Conservation (phyloP, 1,139 yeast genomes). For the Saccharomyces hybrid region DNA sequence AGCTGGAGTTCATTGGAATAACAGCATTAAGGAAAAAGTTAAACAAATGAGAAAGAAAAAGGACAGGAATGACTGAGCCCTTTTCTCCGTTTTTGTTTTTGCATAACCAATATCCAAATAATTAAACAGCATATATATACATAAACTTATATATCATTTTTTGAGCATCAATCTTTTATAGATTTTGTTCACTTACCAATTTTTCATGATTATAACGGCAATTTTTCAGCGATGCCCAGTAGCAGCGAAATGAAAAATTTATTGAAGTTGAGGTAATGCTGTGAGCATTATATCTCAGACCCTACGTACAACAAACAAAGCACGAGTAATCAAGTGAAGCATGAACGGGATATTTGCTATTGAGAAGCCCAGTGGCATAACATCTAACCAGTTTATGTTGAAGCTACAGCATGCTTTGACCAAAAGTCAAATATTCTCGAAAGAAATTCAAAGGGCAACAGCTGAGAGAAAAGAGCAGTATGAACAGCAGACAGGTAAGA, state of each 20-base stretch:
- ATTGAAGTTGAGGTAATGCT: not conserved
- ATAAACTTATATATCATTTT: not conserved
- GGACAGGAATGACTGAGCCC: constrained; percentile 7
- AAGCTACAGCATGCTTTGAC: constrained; percentile 59
- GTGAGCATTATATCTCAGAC: not conserved
- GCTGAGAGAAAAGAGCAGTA: constrained; percentile 43
- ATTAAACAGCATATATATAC: not conserved
- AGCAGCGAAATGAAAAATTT: constrained; percentile 2
- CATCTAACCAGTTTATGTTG: constrained; percentile 67
- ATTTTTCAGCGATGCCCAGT: not conserved
- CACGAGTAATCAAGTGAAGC: not conserved
- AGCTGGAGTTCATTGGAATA: constrained; percentile 38
- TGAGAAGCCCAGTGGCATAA: constrained; percentile 76
- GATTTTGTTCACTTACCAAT: not conserved
- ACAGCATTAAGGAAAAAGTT: constrained; percentile 34
- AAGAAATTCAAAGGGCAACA: constrained; percentile 45
- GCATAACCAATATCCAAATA: not conserved
- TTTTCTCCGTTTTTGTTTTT: not conserved
- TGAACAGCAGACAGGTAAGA: constrained; percentile 36
- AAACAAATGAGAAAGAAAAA: constrained; percentile 30
- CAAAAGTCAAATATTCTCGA: constrained; percentile 50
- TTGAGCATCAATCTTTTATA: not conserved
- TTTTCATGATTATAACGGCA: not conserved
- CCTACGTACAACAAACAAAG: not conserved
- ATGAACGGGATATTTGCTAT: constrained; percentile 95